Base-by-base conservation (phyloP, 352 stramenopile species). In the Phytophthora citricola region DNA sequence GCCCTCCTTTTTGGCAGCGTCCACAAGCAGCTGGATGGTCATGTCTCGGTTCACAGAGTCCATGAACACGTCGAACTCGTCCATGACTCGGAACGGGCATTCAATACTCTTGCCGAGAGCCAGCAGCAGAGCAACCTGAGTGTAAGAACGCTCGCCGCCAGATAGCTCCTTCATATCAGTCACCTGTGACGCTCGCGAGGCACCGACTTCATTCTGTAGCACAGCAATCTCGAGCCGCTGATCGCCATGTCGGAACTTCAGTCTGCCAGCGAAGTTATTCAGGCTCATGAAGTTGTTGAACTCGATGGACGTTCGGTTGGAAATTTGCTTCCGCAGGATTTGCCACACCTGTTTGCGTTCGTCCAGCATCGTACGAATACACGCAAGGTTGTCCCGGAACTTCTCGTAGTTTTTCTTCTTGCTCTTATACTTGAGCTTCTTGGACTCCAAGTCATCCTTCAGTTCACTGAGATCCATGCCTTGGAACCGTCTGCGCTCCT, bases 1-100 rank as follows among this genome's bases (percentile, higher is more conserved):
- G 45, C 64, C 63, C 48, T 92, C 83, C 41, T 79, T 77, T 71
- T 95, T 94, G 17, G 85, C 87, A 0, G 85, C 91, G 9, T 90
- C 63, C 17, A 99, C 91, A n/a, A 99, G 82, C 61, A 96, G 72
- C 40, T 98, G 79, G 56, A 99, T 95, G 2, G 97, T 97, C 66
- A 98, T 93, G 32, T 98, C 98, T 44, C 97, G 86, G 52, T 97
- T 97, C 29, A 98, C 89, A 22, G 97, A 93, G 83, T 99, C 98
- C 86, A 99, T 98, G 66, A 99, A 99, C 31, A 99, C 97, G 76
- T 99, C 97, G 69, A 99, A 99, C 83, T 99, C 97, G 71, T 99
- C 97, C 93, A 99, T 98, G 36, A 99, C 93, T 60, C 97, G 89
- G 73, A 99, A 99, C 15, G 96, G 96, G 54, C 86, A 96, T 63